Evolutionary conservation across 31 red algal genomes (phyloP).

Genomic region (Odonthalia washingtoniensis): DNA sequence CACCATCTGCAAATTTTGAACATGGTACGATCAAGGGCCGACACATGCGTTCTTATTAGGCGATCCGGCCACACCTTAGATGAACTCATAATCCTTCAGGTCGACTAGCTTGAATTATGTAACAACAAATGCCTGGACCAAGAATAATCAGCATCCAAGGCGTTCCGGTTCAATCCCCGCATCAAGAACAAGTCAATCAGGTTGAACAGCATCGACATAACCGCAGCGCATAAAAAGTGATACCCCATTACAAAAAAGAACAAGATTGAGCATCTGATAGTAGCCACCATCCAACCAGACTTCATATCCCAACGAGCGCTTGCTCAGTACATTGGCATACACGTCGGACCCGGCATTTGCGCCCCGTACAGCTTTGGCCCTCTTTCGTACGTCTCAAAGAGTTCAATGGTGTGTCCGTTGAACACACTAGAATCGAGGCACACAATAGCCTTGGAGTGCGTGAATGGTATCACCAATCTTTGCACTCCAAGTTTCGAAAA

Average conservation of each 20-base stretch:
- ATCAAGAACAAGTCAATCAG: background rate
- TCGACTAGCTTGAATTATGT: background rate
- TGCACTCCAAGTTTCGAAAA: conserved; percentile 43
- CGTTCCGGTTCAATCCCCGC: background rate
- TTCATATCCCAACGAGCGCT: background rate
- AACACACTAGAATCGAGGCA: conserved; percentile 30
- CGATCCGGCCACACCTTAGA: background rate
- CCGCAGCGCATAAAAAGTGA: background rate
- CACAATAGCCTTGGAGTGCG: conserved; percentile 28
- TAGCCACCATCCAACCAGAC: background rate
- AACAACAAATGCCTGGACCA: background rate
- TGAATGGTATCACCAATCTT: conserved; percentile 40
- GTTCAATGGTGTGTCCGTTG: conserved; percentile 5
- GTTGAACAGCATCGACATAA: background rate
- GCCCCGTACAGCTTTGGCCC: background rate
- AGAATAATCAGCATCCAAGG: background rate
- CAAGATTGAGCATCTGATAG: background rate
- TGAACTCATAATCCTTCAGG: background rate
- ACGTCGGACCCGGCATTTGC: background rate
- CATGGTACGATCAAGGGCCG: background rate
- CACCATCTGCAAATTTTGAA: background rate
- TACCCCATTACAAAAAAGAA: background rate
- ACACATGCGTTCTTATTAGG: conserved; percentile 2
- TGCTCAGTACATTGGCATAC: background rate
- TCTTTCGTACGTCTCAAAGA: background rate